Base-by-base conservation (phyloP, 306 rosid species). In the Acacia confusa region DNA sequence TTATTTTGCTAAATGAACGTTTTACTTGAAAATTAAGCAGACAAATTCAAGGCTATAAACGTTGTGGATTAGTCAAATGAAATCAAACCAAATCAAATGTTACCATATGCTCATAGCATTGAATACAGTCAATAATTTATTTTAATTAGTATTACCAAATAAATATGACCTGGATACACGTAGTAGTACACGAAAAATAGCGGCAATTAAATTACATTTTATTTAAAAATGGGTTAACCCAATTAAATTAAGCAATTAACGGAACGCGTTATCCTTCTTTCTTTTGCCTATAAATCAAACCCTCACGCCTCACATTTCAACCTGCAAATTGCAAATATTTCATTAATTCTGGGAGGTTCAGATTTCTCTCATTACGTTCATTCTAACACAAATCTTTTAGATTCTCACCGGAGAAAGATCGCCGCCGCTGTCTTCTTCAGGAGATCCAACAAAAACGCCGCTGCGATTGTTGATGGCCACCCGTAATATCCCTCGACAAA, bases 401-500 rank as follows among this genome's bases (percentile, higher is more conserved):
- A 36, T 50, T 50, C 7, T 50, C 20, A 4, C n/a, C 8, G n/a
- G 20, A 14, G 20, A 15, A 16, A 17, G 6, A 50, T 9, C 14
- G 14, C 1, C 28, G 4, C 3, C 28, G 13, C 6, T n/a, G 4
- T 48, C 8, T 16, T 17, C 58, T 4, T 53, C 60, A 0, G 1
- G 67, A 30, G 40, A 30, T 17, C 3, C 24, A 7, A 1, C 14
- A 16, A 36, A 24, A 41, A 17, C 28, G 24, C 19, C 16, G 24
- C 40, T 40, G 6, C 43, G 0, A 9, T 12, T 85, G 82, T 82
- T 80, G 70, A 88, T 88, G 91, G 91, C 91, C 91, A 88, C 91
- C 45, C 84, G 91, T 38, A 87, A 75, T 5, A 81, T 85, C 79
- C 90, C 89, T 24, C 84, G 86, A 84, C 87, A 87, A 77, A 88